These are phyloP conservation scores for Huntiella bhutanensis DNA, from an alignment of 2,329 filamentous ascomycete genomes.

Conservation along the genomic window DNA sequence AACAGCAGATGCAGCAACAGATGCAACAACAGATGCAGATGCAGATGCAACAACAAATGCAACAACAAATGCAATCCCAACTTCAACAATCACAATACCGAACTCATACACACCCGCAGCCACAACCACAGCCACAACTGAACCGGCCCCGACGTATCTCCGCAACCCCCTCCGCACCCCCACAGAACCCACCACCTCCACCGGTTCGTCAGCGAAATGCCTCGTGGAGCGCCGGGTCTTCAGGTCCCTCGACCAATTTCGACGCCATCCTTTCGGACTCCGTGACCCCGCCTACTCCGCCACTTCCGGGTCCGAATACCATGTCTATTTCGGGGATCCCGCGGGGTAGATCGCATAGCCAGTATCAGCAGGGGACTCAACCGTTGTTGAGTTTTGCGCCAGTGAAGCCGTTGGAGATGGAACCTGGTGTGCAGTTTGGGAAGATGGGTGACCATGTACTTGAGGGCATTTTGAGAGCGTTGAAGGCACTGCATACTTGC, in stretches of 20 bases:
- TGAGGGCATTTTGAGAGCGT: slow-evolving; percentile 32
- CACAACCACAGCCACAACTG: slow-evolving; percentile 12
- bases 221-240: slow-evolving; percentile 20
- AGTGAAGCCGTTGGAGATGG: slow-evolving; percentile 20
- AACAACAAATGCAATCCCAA: slow-evolving; percentile 2
- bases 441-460: slow-evolving; percentile 39
- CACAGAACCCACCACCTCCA: slow-evolving; percentile 14
- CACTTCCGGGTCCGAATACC: slow-evolving; percentile 12
- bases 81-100: slow-evolving; percentile 1
- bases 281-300: slow-evolving; percentile 13
- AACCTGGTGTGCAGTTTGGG: slow-evolving; percentile 33
- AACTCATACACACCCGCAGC: not conserved
- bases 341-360: slow-evolving; percentile 6
- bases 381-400: slow-evolving; percentile 12
- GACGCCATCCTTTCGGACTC: slow-evolving; percentile 20
- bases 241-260: slow-evolving; percentile 17
- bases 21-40: slow-evolving; percentile 1
- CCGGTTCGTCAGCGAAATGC: slow-evolving; percentile 10
- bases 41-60: not conserved
- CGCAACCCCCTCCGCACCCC: slow-evolving; percentile 7
- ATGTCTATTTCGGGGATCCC: not conserved
- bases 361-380: slow-evolving; percentile 10
- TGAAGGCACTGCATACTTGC: slow-evolving; percentile 32
- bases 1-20: not conserved
- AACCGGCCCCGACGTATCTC: slow-evolving; percentile 23